Conservation (phyloP, 257 asterid species). For the Knoxia roxburghii region DNA sequence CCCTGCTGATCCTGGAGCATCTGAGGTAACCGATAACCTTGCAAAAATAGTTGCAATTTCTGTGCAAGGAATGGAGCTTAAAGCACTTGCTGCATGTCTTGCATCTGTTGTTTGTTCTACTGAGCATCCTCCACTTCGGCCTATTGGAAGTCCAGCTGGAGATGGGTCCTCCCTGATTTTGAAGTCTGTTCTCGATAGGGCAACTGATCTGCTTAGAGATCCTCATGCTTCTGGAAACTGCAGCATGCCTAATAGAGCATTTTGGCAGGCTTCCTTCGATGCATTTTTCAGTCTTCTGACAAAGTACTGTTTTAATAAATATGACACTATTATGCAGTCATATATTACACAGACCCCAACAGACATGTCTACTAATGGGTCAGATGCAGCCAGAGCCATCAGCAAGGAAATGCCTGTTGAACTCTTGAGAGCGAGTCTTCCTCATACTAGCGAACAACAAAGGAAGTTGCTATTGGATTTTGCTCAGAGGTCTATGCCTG, state of each 20-base stretch:
- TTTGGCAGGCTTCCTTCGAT: constrained; percentile 53
- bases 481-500: constrained; percentile 40
- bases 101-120: constrained; percentile 45
- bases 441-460: constrained; percentile 43
- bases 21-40: constrained; percentile 27
- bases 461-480: constrained; percentile 38
- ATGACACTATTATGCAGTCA: constrained; percentile 32
- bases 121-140: constrained; percentile 49
- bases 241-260: constrained; percentile 34
- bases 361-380: constrained; percentile 17
- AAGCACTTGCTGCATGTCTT: constrained; percentile 42
- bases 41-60: constrained; percentile 28
- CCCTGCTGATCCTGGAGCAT: constrained; percentile 30
- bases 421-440: constrained; percentile 47
- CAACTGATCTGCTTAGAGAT: constrained; percentile 35
- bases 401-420: constrained; percentile 47
- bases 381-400: constrained; percentile 37
- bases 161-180: constrained; percentile 44
- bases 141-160: constrained; percentile 46
- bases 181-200: constrained; percentile 45
- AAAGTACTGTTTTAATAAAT: constrained; percentile 37
- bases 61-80: constrained; percentile 38
- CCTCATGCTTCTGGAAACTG: constrained; percentile 31
- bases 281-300: constrained; percentile 37
- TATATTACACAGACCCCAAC: constrained; percentile 17